Percentiles rank a stretch among this genome's conserved stretches.
Evolutionary conservation across 2,329 filamentous ascomycete genomes (phyloP).

Genomic region (Neoscytalidium dimidiatum): DNA sequence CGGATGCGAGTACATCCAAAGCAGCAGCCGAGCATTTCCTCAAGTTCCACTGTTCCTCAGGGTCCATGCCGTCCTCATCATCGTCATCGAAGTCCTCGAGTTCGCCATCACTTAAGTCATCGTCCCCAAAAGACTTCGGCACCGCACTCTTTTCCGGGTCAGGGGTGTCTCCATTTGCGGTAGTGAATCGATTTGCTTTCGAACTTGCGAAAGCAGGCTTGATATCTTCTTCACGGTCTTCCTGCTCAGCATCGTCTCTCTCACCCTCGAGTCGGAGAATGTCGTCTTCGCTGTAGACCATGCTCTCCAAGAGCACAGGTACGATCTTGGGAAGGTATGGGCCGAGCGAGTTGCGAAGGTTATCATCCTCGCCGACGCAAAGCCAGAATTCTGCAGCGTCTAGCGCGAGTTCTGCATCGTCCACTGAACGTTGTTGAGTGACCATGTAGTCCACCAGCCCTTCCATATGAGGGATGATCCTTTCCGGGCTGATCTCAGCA

Average conservation of each 20-base stretch:
- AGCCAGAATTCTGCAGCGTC: constrained; percentile 99
- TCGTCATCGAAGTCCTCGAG: constrained; percentile 74
- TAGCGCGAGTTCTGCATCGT: constrained; percentile 86
- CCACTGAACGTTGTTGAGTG: constrained; percentile 75
- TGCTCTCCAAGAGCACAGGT: constrained; percentile 86
- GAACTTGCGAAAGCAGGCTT: constrained; percentile 86
- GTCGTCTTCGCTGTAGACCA: constrained; percentile 96
- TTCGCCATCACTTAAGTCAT: constrained; percentile 85
- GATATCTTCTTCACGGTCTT: constrained; percentile 88
- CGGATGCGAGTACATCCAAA: constrained; percentile 87
- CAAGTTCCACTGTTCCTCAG: constrained; percentile 92
- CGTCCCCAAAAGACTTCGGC: constrained; percentile 57
- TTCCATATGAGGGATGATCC: constrained; percentile 82
- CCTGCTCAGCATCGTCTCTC: constrained; percentile 78
- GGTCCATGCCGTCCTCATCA: constrained; percentile 68
- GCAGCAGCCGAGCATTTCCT: constrained; percentile 96
- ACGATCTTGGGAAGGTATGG: constrained; percentile 84
- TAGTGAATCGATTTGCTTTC: constrained; percentile 56
- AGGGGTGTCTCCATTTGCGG: constrained; percentile 41
- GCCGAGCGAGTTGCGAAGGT: constrained; percentile 72
- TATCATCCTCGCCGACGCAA: constrained; percentile 83
- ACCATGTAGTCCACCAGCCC: constrained; percentile 94
- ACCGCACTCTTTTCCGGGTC: constrained; percentile 52
- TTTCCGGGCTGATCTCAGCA: constrained; percentile 86
- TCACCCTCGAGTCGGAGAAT: constrained; percentile 81